phyloP scores from a whole-genome alignment of 441 rosid species.

The Populus trichocarpa region DNA sequence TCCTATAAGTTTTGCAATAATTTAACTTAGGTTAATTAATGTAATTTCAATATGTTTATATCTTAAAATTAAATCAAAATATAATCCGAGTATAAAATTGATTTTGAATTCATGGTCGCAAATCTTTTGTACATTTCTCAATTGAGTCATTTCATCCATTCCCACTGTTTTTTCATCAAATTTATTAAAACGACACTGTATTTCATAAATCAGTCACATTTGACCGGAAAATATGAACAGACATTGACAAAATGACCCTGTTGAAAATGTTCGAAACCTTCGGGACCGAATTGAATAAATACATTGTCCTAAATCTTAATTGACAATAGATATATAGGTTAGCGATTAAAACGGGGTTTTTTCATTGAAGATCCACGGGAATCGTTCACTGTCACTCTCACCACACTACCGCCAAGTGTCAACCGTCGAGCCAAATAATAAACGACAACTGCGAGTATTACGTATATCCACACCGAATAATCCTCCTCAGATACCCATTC shows the following conservation, averaged over 20 bases:
- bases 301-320: not conserved
- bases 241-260: not conserved
- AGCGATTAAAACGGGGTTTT: not conserved
- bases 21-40: too few relatives aligned
- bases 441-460: not conserved
- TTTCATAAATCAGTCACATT: not conserved
- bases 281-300: not conserved
- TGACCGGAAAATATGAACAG: not conserved
- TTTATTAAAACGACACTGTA: not conserved
- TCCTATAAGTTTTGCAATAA: too few relatives aligned
- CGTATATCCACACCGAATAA: not conserved
- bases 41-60: too few relatives aligned
- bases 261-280: not conserved
- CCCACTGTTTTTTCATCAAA: not conserved
- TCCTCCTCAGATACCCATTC: not conserved
- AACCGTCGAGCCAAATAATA: not conserved
- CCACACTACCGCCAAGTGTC: not conserved
- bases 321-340: not conserved
- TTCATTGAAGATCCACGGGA: not conserved
- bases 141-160: not conserved
- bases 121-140: not conserved
- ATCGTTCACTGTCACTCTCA: not conserved
- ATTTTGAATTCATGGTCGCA: not conserved
- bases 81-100: too few relatives aligned
- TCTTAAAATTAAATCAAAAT: too few relatives aligned